Percentiles rank a stretch among this genome's conserved stretches.
phyloP scores from a whole-genome alignment of 2,329 filamentous ascomycete genomes.

The Cytospora chrysosperma region DNA sequence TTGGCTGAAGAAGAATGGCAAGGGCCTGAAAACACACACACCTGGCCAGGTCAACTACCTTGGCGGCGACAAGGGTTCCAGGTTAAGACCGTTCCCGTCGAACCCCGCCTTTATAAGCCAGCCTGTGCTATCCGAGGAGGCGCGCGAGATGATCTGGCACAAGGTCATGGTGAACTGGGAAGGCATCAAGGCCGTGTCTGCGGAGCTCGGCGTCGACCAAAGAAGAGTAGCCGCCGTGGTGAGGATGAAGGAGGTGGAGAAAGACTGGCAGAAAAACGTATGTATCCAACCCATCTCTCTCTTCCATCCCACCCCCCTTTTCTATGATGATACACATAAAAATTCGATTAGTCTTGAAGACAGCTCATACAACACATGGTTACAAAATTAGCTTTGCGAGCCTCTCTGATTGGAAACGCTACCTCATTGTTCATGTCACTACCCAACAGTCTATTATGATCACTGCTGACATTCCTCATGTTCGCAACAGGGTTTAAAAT shows the following conservation, averaged over 20 bases:
- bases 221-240: slow-evolving; percentile 83
- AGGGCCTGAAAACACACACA: slow-evolving; percentile 23
- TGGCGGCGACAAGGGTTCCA: slow-evolving; percentile 34
- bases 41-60: slow-evolving; percentile 38
- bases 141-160: slow-evolving; percentile 72
- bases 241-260: slow-evolving; percentile 81
- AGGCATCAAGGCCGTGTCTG: slow-evolving; percentile 74
- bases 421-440: slow-evolving; percentile 20
- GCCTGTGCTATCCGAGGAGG: slow-evolving; percentile 68
- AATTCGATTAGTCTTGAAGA: slow-evolving; percentile 99
- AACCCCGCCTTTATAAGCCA: slow-evolving; percentile 72
- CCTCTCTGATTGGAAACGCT: slow-evolving; percentile 61
- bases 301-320: slow-evolving; percentile 22
- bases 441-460: slow-evolving; percentile 20
- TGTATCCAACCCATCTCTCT: slow-evolving; percentile 37
- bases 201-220: slow-evolving; percentile 75
- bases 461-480: slow-evolving; percentile 26
- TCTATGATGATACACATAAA: slow-evolving; percentile 63
- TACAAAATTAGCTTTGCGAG: slow-evolving; percentile 74
- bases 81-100: slow-evolving; percentile 64
- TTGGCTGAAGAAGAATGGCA: slow-evolving; percentile 33
- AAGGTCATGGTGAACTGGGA: slow-evolving; percentile 65
- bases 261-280: slow-evolving; percentile 73
- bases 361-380: slow-evolving; percentile 68
- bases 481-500: slow-evolving; percentile 63